Percentiles rank a stretch among this genome's conserved stretches.
phyloP scores from a whole-genome alignment of 208 protist genomes.

The Trypanosoma mega region DNA sequence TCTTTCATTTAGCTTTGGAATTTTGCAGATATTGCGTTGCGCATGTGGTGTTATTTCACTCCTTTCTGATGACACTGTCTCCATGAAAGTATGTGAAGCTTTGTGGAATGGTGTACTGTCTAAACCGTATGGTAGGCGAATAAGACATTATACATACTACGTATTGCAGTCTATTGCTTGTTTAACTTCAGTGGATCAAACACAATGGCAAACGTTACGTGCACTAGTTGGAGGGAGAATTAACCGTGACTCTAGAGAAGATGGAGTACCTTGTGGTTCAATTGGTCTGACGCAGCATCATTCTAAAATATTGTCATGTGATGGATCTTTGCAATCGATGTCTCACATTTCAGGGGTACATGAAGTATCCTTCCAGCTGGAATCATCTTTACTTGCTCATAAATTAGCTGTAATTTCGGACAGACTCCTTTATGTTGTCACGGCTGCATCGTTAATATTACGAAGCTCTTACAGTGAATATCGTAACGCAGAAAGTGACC shows the following conservation, averaged over 20 bases:
- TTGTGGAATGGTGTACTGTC: conserved; percentile 23
- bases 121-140: not conserved
- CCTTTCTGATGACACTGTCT: conserved; percentile 11
- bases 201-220: conserved; percentile 17
- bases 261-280: not conserved
- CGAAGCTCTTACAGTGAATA: conserved; percentile 9
- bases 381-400: conserved; percentile 3
- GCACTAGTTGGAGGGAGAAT: not conserved
- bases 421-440: conserved; percentile 13
- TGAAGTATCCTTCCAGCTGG: not conserved
- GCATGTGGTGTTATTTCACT: conserved; percentile 10
- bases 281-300: not conserved
- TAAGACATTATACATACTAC: conserved; percentile 24
- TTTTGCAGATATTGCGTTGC: conserved; percentile 16
- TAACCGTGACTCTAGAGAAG: not conserved
- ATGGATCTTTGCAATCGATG: not conserved
- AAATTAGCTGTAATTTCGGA: conserved; percentile 1
- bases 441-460: conserved; percentile 13
- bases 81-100: conserved; percentile 18
- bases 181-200: conserved; percentile 17
- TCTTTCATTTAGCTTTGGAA: conserved; percentile 21
- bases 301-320: not conserved
- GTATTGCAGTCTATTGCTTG: conserved; percentile 20
- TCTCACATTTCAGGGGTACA: not conserved
- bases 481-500: conserved; percentile 11